These are phyloP conservation scores for Phenoliferia sp. DNA, from an alignment of 1,284 basidiomycete species.

Conservation along the genomic window DNA sequence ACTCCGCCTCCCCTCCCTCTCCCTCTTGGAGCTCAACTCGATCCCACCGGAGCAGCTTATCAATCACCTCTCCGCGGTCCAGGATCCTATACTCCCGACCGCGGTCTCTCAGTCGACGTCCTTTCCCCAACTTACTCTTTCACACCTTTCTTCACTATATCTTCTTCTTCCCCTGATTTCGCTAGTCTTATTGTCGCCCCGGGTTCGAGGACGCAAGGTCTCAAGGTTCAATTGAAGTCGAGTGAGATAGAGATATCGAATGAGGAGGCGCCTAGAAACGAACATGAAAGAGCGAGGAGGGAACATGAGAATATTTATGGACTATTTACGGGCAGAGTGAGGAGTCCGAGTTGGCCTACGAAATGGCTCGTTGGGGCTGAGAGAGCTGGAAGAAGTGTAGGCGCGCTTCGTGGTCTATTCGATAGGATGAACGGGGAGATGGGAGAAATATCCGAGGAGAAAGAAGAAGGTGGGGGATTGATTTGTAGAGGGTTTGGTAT, in stretches of 20 bases:
- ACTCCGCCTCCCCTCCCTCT: not conserved
- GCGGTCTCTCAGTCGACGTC: conserved; percentile 20
- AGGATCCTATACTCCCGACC: conserved; percentile 15
- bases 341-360: conserved; percentile 21
- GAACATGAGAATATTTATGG: not conserved
- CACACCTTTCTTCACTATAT: conserved; percentile 10
- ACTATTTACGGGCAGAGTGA: not conserved
- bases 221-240: not conserved
- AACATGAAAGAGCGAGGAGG: not conserved
- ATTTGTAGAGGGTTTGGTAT: not conserved
- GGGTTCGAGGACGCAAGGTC: not conserved
- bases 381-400: not conserved
- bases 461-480: not conserved
- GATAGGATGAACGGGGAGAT: conserved; percentile 14
- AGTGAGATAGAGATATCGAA: not conserved
- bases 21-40: conserved; percentile 8
- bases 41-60: conserved; percentile 1
- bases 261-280: not conserved
- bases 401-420: conserved; percentile 19
- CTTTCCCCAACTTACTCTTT: conserved; percentile 9
- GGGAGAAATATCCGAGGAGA: not conserved
- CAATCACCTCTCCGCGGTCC: conserved; percentile 9
- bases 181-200: not conserved
- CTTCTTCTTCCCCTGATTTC: not conserved
- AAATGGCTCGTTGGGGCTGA: conserved; percentile 19